Evolutionary conservation across 108 stramenopile genomes (phyloP).

Genomic region (Aurantiochytrium sp.): DNA sequence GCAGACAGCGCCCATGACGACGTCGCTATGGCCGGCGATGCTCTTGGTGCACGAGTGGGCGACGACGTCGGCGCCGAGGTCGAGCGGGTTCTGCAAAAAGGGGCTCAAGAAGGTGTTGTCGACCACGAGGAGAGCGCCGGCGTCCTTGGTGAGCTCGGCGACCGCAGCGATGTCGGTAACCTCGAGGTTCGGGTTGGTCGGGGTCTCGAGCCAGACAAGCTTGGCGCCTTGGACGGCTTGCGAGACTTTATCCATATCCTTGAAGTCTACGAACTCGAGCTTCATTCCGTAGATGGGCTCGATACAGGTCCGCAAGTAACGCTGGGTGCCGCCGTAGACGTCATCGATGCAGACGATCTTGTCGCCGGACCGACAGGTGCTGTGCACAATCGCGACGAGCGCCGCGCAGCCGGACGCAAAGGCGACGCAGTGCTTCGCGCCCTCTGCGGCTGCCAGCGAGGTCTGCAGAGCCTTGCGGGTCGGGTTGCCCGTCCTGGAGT

Average conservation of each 20-base stretch:
- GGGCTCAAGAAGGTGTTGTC: constrained; percentile 90
- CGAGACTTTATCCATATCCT: neutral
- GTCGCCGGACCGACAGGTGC: constrained; percentile 52
- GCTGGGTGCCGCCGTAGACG: constrained; percentile 82
- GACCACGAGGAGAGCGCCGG: constrained; percentile 66
- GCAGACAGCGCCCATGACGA: constrained; percentile 75
- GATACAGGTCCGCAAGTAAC: constrained; percentile 53
- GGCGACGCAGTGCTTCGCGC: constrained; percentile 47
- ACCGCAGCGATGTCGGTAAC: constrained; percentile 68
- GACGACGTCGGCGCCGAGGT: constrained; percentile 74
- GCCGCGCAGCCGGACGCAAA: neutral
- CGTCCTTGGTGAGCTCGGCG: constrained; percentile 55
- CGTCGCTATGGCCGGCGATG: constrained; percentile 82
- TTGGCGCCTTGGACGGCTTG: constrained; percentile 46
- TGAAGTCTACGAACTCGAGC: constrained; percentile 37
- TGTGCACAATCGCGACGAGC: neutral
- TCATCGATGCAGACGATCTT: constrained; percentile 76
- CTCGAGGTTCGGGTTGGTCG: constrained; percentile 80
- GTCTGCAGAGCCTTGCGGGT: constrained; percentile 45
- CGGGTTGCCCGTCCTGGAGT: constrained; percentile 46
- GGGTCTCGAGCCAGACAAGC: constrained; percentile 82
- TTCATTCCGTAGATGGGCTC: constrained; percentile 38
- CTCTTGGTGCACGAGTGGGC: constrained; percentile 81
- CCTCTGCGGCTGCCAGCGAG: constrained; percentile 49
- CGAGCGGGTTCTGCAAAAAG: constrained; percentile 79